Base-by-base conservation (phyloP, 2,329 filamentous ascomycete genomes). In the Colletotrichum chlorophyti region DNA sequence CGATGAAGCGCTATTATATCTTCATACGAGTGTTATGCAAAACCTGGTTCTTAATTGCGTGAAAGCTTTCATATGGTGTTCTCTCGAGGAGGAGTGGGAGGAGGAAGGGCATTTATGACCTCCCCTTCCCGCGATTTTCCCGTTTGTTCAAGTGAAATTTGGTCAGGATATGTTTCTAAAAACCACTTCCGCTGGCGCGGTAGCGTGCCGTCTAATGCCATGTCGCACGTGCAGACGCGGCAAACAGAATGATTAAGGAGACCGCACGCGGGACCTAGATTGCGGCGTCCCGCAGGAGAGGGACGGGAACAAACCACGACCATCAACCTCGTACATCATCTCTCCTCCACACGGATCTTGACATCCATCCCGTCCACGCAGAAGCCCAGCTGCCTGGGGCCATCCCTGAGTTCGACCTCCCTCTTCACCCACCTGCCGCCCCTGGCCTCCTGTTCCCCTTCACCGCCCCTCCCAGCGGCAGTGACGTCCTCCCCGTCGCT, bases 371-470 rank as follows among this genome's bases (percentile, higher is more conserved):
- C 87, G 69, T 96, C 92, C 57, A 97, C 86, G 73, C 89, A 92
- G 66, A 92, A 94, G 1, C 92, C 92, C 64, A 97, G 80, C 71
- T 91, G 87, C 66, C 91, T 86, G 9, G 91, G 93, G 11, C 91
- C 90, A 66, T 94, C 89, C 54, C 83, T 83, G 52, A 97, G 80
- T 72, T 93, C 89, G 27, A 93, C 87, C 72, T 96, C 91, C 58
- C 93, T 81, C 72, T 88, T 88, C 45, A 93, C 81, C 80, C 90
- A 93, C 62, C 86, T 82, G 1, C 82, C 85, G 10, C 76, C 71
- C 60, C 73, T 78, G 32, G 67, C 65, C 15, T 55, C 51, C 31
- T 34, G 51, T 15, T 24, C 57, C 19, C 55, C 53, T 24, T 65
- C 65, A 27, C 50, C 49, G 6, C 62, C 59, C 31, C 43, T 61